A percentile compares a stretch with the other conserved stretches of the same genome.
These are phyloP conservation scores for Colletotrichum trifolii DNA, from an alignment of 2,329 filamentous ascomycete genomes.

Conservation along the genomic window DNA sequence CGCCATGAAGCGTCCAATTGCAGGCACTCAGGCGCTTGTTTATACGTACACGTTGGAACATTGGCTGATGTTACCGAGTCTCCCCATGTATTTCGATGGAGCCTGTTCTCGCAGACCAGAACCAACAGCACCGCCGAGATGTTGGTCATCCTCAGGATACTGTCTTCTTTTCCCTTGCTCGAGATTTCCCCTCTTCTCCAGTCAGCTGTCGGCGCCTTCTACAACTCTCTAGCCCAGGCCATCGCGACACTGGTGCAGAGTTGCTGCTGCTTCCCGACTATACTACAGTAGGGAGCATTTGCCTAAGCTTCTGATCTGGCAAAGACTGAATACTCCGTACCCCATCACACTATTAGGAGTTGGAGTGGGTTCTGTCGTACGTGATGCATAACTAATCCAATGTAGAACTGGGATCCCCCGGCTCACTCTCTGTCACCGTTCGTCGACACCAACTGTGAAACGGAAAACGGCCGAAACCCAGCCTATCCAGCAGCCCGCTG, in stretches of 20 bases:
- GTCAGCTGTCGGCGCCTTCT: too few species aligned
- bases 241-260: too few species aligned
- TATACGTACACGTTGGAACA: neutral
- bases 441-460: constrained; percentile 1
- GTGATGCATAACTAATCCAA: neutral
- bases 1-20: constrained; percentile 10
- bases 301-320: too few species aligned
- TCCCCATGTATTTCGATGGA: neutral
- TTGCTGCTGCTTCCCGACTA: too few species aligned
- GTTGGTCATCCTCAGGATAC: neutral
- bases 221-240: too few species aligned
- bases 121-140: neutral
- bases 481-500: neutral
- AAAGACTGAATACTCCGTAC: too few species aligned
- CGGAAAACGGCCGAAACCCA: neutral
- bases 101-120: neutral
- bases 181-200: neutral
- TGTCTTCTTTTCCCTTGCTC: neutral
- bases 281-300: too few species aligned
- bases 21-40: neutral
- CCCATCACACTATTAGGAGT: too few species aligned
- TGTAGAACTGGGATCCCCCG: neutral
- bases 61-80: constrained; percentile 14
- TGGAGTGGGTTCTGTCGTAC: too few species aligned
- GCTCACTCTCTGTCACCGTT: neutral